phyloP scores from a whole-genome alignment of 2,329 filamentous ascomycete species.

The Aspergillus proliferans region DNA sequence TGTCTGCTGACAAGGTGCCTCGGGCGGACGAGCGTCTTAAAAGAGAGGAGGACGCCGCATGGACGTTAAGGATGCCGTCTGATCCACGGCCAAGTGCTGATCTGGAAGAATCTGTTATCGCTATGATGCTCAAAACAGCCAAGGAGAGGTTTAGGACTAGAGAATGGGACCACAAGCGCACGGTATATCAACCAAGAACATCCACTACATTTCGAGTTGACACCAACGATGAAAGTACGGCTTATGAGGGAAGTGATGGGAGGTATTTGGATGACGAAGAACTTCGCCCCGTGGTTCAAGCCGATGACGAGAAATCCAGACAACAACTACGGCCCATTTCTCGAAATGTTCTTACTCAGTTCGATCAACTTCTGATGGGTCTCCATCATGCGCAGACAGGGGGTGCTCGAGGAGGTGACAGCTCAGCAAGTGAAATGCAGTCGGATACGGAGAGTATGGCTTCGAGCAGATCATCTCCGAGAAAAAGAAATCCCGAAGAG shows the following conservation, averaged over 20 bases:
- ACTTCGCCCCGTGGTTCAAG: constrained; percentile 50
- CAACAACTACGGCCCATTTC: constrained; percentile 61
- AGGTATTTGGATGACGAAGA: constrained; percentile 7
- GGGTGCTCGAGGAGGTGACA: constrained; percentile 28
- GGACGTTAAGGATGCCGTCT: constrained; percentile 45
- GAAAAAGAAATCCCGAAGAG: constrained; percentile 4
- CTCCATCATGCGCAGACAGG: constrained; percentile 63
- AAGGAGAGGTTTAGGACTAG: constrained; percentile 56
- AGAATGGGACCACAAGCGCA: constrained; percentile 23
- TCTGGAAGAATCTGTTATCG: constrained; percentile 65
- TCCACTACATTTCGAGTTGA: constrained; percentile 8
- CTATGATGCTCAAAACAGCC: constrained; percentile 58
- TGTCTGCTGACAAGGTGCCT: constrained; percentile 58
- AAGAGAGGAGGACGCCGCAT: constrained; percentile 46
- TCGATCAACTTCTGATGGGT: constrained; percentile 64
- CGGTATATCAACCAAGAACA: constrained; percentile 4
- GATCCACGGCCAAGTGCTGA: constrained; percentile 50
- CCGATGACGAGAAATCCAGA: constrained; percentile 64
- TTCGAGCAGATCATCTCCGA: constrained; percentile 11
- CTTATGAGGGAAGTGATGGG: constrained; percentile 14
- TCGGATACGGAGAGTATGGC: constrained; percentile 22
- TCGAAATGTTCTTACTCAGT: constrained; percentile 60
- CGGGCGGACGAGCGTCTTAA: constrained; percentile 46
- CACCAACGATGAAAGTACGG: constrained; percentile 12
- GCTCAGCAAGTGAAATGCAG: constrained; percentile 23